Conservation (phyloP, 139 green algal species). For the Micractinium sp. region DNA sequence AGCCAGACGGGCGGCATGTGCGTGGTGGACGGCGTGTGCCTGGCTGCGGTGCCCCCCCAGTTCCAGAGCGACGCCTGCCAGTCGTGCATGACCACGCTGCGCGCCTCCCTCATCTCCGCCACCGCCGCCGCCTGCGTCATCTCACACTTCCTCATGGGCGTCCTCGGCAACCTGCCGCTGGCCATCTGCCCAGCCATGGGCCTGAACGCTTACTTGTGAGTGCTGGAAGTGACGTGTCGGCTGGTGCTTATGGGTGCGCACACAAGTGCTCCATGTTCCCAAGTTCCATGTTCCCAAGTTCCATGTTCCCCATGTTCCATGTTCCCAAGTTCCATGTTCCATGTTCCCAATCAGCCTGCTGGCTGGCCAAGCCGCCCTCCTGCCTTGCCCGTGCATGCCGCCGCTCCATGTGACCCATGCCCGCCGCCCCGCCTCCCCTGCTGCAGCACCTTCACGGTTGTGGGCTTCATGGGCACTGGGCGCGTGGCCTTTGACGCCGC, state of each 20-base stretch:
- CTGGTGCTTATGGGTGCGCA: too few relatives aligned
- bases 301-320: too few relatives aligned
- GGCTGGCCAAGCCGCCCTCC: too few relatives aligned
- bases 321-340: too few relatives aligned
- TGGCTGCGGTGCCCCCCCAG: background rate
- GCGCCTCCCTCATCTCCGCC: constrained; percentile 49
- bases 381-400: background rate
- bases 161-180: constrained; percentile 56
- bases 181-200: constrained; percentile 71
- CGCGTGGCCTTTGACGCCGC: constrained; percentile 57
- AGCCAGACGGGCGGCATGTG: constrained; percentile 32
- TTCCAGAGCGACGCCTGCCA: constrained; percentile 23
- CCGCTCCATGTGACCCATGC: background rate
- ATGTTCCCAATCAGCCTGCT: too few relatives aligned
- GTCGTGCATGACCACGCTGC: constrained; percentile 26
- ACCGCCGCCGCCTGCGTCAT: constrained; percentile 49
- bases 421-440: background rate
- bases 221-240: too few relatives aligned
- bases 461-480: constrained; percentile 65
- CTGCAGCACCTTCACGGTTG: constrained; percentile 67
- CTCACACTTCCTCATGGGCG: constrained; percentile 61
- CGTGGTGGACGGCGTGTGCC: constrained; percentile 28
- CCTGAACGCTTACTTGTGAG: constrained; percentile 78
- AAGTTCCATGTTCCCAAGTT: too few relatives aligned
- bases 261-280: too few relatives aligned